Conservation (phyloP, 2,329 filamentous ascomycete species). For the Emericellopsis atlantica region DNA sequence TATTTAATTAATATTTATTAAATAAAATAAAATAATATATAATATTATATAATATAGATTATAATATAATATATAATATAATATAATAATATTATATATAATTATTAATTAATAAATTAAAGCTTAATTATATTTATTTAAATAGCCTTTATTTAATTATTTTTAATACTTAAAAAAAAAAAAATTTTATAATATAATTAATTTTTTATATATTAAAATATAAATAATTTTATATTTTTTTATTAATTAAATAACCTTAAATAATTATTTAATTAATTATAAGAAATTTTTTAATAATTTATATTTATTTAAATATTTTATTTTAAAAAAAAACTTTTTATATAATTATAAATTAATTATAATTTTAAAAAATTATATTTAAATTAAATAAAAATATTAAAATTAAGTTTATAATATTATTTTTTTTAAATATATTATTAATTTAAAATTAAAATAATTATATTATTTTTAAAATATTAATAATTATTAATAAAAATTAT, state of each 20-base stretch:
- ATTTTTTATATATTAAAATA: slow-evolving; percentile 1
- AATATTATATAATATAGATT: slow-evolving; percentile 1
- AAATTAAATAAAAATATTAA: slow-evolving; percentile 1
- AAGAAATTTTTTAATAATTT: too few species aligned
- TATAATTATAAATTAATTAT: slow-evolving; percentile 1
- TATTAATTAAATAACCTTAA: too few species aligned
- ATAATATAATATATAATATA: background rate
- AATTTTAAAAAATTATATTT: slow-evolving; percentile 1
- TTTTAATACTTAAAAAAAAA: slow-evolving; percentile 1
- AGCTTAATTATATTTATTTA: background rate
- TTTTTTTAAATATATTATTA: too few species aligned
- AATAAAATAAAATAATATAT: background rate
- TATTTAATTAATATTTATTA: background rate
- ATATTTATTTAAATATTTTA: too few species aligned
- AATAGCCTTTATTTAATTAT: background rate
- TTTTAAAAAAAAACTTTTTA: too few species aligned
- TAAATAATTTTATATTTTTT: slow-evolving; percentile 2
- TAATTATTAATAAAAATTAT: too few species aligned
- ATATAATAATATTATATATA: too few species aligned
- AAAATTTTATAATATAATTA: slow-evolving; percentile 2
- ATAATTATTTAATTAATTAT: too few species aligned
- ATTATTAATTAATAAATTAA: background rate
- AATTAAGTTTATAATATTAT: background rate
- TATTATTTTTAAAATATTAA: too few species aligned
- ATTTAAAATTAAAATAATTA: too few species aligned